These are phyloP conservation scores for Ceratocystis ficicola DNA, from an alignment of 2,329 filamentous ascomycete species.

Conservation along the genomic window DNA sequence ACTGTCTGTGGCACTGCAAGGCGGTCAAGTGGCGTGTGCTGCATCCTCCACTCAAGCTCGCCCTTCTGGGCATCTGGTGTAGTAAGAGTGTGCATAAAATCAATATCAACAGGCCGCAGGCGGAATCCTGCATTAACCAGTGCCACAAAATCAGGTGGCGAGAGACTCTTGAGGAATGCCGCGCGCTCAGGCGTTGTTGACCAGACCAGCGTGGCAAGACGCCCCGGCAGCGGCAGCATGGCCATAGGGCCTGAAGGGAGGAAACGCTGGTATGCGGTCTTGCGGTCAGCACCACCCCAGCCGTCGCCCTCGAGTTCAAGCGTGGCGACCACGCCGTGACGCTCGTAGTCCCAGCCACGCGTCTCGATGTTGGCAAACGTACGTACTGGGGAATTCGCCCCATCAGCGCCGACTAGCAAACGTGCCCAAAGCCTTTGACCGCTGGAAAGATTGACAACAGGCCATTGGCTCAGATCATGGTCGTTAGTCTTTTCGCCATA, in stretches of 20 bases:
- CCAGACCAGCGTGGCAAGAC: conserved; percentile 81
- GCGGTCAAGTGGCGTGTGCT: conserved; percentile 50
- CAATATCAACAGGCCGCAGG: conserved; percentile 63
- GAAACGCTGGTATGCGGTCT: conserved; percentile 89
- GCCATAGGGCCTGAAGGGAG: conserved; percentile 84
- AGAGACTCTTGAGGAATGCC: conserved; percentile 62
- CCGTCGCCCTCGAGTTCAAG: conserved; percentile 55
- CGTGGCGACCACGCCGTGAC: conserved; percentile 85
- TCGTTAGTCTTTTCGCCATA: conserved; percentile 58
- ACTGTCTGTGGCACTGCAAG: conserved; percentile 53
- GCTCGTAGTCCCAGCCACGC: conserved; percentile 83
- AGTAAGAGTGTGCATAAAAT: conserved; percentile 62
- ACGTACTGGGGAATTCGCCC: conserved; percentile 86
- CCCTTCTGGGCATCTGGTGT: conserved; percentile 43
- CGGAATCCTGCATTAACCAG: conserved; percentile 93
- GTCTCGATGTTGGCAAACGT: conserved; percentile 76
- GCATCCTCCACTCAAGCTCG: conserved; percentile 74
- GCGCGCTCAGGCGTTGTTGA: conserved; percentile 77
- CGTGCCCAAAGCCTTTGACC: conserved; percentile 62
- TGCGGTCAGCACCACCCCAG: conserved; percentile 42
- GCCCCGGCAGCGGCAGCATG: conserved; percentile 76
- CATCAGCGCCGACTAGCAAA: conserved; percentile 83
- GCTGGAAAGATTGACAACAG: conserved; percentile 60
- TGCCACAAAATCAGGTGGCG: conserved; percentile 60
- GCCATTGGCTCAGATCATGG: conserved; percentile 75